Evolutionary conservation across 2,329 filamentous ascomycete species (phyloP), one percentile per base, ranked within the genome.

Genomic region (Aspergillus fumigatiaffinis): DNA sequence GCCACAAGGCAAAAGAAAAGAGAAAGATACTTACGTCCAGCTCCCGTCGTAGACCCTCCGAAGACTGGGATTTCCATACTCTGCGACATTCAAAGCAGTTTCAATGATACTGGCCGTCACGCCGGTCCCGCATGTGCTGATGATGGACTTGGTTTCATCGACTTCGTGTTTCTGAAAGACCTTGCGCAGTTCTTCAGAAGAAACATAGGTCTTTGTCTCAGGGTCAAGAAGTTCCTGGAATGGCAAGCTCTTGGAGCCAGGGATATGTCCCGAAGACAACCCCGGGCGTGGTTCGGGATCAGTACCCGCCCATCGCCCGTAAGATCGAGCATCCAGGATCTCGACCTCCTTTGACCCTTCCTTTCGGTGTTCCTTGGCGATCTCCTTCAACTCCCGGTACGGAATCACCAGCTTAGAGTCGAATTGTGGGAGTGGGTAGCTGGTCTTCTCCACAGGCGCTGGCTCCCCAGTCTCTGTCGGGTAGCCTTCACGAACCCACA

Each of bases 51-150:
- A 99, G 23, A 99, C 81, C 70, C 84, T 87, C 64, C 90, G 84
- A 54, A 84, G 84, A 59, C 87, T 82, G 0, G 83, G 76, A 3
- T 84, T 79, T 1, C 89, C 90, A 69, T 86, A 92, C 1, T 87
- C 87, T 23, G 92, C 91, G 73, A 91, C 87, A 29, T 85, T 85
- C 54, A 99, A 77, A 1, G 92, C 94, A 41, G 92, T 88, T 71
- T 99, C 94, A 46, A 99, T 85, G 47, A 97, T 85, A 20, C 90
- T 91, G 7, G 94, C 94, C 10, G 92, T 97, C 52, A 99, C 93
- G 35, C 94, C 94, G 6, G 92, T 97, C 12, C 94, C 94, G 68
- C 94, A 99, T 67, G 85, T 93, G 51, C 86, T 89, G 66, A 97
- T 88, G 63, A 97, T 90, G 3, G 92, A 89, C 72, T 88, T 91